phyloP scores from a whole-genome alignment of 148 eudicot genomes.

The Chenopodium suecicum region DNA sequence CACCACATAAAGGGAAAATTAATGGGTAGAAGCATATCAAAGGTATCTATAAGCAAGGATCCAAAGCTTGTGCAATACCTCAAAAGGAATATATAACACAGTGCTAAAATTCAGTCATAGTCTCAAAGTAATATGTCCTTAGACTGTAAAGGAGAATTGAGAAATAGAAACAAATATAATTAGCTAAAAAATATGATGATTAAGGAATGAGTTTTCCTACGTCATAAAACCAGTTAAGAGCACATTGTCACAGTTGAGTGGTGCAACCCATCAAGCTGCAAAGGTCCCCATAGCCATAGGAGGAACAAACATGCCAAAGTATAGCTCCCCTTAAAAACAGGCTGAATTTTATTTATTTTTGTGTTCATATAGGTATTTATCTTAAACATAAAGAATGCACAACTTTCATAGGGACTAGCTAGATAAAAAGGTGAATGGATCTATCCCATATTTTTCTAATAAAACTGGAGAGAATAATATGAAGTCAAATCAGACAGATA shows the following conservation, averaged over 20 bases:
- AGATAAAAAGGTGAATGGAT: not conserved
- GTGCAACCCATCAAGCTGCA: not conserved
- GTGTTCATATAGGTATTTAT: not conserved
- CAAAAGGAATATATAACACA: not conserved
- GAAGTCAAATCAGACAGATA: too few relatives aligned
- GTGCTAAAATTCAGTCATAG: not conserved
- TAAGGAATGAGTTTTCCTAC: not conserved
- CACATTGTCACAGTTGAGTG: not conserved
- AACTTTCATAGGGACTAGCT: not conserved
- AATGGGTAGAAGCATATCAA: not conserved
- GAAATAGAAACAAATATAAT: not conserved
- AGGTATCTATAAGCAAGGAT: not conserved
- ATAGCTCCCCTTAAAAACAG: not conserved
- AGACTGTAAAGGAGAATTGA: not conserved
- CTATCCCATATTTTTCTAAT: not conserved
- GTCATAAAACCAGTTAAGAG: not conserved
- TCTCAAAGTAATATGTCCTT: not conserved
- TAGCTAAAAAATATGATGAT: not conserved
- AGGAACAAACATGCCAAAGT: not conserved
- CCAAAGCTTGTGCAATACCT: not conserved
- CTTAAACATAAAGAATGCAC: not conserved
- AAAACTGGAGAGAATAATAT: not conserved
- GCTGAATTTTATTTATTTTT: not conserved
- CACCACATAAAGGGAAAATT: not conserved
- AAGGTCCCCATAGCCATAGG: not conserved